Base-by-base conservation (phyloP, 768 basidiomycete species). In the Xanthoconium purpureum region DNA sequence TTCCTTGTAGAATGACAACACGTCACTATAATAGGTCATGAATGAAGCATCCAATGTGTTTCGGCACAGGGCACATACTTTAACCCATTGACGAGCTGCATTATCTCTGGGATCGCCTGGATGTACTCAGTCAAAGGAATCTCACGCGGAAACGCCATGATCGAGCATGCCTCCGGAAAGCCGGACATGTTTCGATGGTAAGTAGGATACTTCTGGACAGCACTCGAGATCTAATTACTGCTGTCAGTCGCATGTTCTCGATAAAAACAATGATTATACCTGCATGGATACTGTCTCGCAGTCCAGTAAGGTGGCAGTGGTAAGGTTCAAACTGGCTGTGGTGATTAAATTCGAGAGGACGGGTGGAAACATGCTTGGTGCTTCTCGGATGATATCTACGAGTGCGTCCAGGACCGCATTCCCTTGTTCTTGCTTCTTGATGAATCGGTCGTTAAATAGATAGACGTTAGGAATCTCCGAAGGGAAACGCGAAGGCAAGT, bases 1-100 rank as follows among this genome's bases (percentile, higher is more conserved):
- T 66, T 78, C 77, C 54, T 78, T 71, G 55, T 78, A 74, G 51
- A 78, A 77, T 0, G 72, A 77, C 2, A 77, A 59, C 28, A 77
- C 60, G 35, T 78, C 76, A 52, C 76, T 78, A 20, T 37, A 64
- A 30, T 5, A 20, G 2, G 18, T 18, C 8, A 12, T 52, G 6
- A 43, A n/a, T 32, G 12, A 33, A 3, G 3, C 2, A 30, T 24
- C 18, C 20, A 5, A 39, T 11, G 2, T 17, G 24, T 29, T 28
- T 33, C 12, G 39, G 6, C 6, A 28, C n/a, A 28, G 17, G 20
- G 13, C 8, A 68, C 74, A 50, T 24, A 78, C 78, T 78, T 78
- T 46, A 57, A 65, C 24, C 71, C 69, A 30, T 71, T 63, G 28
- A 74, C 67, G 57, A 70, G 71, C 13, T 63, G 50, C 14, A 62